Percentiles rank a stretch among this genome's conserved stretches.
phyloP scores from a whole-genome alignment of 306 rosid genomes.

The Hylodesmum podocarpum region DNA sequence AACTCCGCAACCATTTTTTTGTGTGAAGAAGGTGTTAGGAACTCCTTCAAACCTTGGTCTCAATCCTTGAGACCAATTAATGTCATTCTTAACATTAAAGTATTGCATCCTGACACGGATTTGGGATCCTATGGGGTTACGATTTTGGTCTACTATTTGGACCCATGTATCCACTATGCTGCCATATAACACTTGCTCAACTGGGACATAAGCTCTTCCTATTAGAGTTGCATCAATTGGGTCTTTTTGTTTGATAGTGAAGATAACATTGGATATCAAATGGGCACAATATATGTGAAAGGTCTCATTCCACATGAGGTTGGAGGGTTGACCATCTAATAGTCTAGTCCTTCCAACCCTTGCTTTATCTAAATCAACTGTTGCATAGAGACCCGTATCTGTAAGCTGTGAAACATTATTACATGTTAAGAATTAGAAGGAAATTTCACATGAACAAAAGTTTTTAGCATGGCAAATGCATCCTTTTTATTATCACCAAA shows the following conservation, averaged over 20 bases:
- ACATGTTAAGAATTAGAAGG: background rate
- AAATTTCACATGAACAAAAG: background rate
- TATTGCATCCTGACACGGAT: constrained; percentile 58
- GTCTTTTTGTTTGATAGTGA: constrained; percentile 64
- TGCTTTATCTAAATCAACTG: constrained; percentile 74
- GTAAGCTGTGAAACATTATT: constrained; percentile 33
- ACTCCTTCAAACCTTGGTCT: constrained; percentile 56
- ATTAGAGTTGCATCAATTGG: constrained; percentile 71
- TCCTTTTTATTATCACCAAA: no score
- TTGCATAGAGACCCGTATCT: constrained; percentile 63
- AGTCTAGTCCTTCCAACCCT: constrained; percentile 58
- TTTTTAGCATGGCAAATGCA: no score
- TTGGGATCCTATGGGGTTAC: constrained; percentile 41
- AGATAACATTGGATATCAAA: constrained; percentile 51
- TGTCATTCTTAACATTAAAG: constrained; percentile 35
- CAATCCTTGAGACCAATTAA: constrained; percentile 64
- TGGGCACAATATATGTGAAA: constrained; percentile 79
- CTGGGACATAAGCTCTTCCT: constrained; percentile 79
- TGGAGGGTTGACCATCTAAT: constrained; percentile 31
- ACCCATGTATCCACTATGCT: constrained; percentile 42
- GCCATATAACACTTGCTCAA: constrained; percentile 42
- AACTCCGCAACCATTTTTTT: constrained; percentile 57
- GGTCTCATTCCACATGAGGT: constrained; percentile 56
- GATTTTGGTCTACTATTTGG: constrained; percentile 51
- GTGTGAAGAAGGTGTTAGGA: constrained; percentile 58